A percentile compares a stretch with the other conserved stretches of the same genome.
Conservation (phyloP, 2,329 filamentous ascomycete species). For the Dactylellina haptotyla region DNA sequence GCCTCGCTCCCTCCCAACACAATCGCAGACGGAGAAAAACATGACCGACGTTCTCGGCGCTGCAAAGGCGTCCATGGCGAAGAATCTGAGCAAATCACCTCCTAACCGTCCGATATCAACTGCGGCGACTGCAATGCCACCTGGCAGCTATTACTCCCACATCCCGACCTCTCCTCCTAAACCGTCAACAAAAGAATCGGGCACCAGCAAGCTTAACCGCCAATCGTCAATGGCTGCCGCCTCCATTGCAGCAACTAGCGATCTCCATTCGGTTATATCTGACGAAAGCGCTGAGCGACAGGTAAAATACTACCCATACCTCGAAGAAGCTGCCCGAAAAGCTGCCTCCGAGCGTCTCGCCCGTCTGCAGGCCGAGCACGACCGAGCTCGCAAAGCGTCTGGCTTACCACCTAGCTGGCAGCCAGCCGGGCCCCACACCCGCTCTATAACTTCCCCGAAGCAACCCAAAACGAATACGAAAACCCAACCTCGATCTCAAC, state of each 20-base stretch:
- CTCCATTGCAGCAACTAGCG: slow-evolving; percentile 35
- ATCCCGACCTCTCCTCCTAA: slow-evolving; percentile 44
- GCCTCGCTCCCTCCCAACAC: slow-evolving; percentile 12
- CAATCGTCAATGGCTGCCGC: slow-evolving; percentile 31
- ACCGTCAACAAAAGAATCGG: neutral
- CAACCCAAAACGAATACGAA: neutral
- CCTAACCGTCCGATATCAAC: neutral
- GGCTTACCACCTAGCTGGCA: slow-evolving; percentile 49
- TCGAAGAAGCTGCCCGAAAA: slow-evolving; percentile 53
- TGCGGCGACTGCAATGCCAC: slow-evolving; percentile 26
- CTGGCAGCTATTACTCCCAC: slow-evolving; percentile 38
- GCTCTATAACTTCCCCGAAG: slow-evolving; percentile 12
- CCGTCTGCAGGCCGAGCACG: slow-evolving; percentile 47
- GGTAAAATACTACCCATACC: slow-evolving; percentile 47
- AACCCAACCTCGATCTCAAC: neutral
- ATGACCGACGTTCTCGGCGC: slow-evolving; percentile 45
- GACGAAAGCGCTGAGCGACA: slow-evolving; percentile 18
- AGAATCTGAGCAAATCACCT: slow-evolving; percentile 47
- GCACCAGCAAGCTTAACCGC: slow-evolving; percentile 9
- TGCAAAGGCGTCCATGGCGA: slow-evolving; percentile 36
- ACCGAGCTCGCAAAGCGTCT: slow-evolving; percentile 39
- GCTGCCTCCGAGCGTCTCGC: slow-evolving; percentile 43
- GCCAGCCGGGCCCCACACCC: slow-evolving; percentile 9
- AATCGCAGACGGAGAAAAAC: slow-evolving; percentile 44
- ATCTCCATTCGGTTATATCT: slow-evolving; percentile 29